Evolutionary conservation across 306 rosid genomes (phyloP).

Genomic region (Arachis stenosperma): DNA sequence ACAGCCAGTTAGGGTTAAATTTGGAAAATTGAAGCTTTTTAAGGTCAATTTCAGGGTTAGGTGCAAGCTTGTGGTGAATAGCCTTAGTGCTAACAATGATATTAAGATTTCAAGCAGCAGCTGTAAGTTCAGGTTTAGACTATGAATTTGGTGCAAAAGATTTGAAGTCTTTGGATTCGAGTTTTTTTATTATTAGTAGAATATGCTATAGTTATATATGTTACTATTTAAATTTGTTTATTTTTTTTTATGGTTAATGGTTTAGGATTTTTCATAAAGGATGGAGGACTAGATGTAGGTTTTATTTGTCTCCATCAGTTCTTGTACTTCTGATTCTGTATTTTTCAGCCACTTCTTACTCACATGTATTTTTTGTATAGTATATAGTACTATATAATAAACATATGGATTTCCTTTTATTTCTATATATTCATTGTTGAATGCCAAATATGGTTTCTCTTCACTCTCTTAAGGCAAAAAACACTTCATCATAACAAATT

Average conservation of each 20-base stretch:
- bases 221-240: conserved; percentile 29
- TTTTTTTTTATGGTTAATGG: conserved; percentile 27
- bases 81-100: conserved; percentile 42
- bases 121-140: conserved; percentile 73
- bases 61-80: conserved; percentile 63
- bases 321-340: conserved; percentile 27
- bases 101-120: conserved; percentile 58
- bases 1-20: conserved; percentile 80
- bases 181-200: conserved; percentile 1
- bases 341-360: conserved; percentile 25
- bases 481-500: not conserved
- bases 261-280: conserved; percentile 38
- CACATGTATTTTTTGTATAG: conserved; percentile 10
- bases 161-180: not conserved
- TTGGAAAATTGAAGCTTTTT: conserved; percentile 77
- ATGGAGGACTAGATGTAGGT: conserved; percentile 34
- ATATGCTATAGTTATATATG: not conserved
- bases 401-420: too few relatives aligned
- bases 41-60: conserved; percentile 68
- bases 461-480: not conserved
- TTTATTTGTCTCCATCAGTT: conserved; percentile 31
- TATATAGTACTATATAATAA: not conserved
- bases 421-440: not conserved
- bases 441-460: not conserved
- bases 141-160: conserved; percentile 28